Percentiles rank a stretch among this genome's conserved stretches.
Evolutionary conservation across 192 early-diverging fungal species (phyloP).

Genomic region (Coemansia furcata): DNA sequence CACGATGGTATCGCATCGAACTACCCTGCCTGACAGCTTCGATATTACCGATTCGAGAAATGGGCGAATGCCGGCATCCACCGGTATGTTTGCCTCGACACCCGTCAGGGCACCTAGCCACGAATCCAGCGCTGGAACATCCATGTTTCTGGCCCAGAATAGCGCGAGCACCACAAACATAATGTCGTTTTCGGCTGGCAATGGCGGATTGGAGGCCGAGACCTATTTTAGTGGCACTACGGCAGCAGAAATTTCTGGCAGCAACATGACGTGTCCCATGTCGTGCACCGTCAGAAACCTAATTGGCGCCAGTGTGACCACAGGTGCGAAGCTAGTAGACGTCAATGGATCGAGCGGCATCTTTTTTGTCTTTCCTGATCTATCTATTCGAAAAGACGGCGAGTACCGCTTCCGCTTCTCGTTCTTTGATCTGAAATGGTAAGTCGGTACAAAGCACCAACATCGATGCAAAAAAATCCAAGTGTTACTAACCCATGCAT

Average conservation of each 20-base stretch:
- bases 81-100: background rate
- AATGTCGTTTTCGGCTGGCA: slow-evolving; percentile 39
- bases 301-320: slow-evolving; percentile 62
- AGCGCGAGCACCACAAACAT: slow-evolving; percentile 35
- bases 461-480: background rate
- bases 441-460: background rate
- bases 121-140: background rate
- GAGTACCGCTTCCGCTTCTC: slow-evolving; percentile 64
- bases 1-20: background rate
- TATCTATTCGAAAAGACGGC: slow-evolving; percentile 74
- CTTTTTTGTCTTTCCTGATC: slow-evolving; percentile 78
- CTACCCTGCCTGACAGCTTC: background rate
- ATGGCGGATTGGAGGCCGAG: background rate
- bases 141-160: slow-evolving; percentile 25
- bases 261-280: background rate
- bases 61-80: background rate
- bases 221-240: background rate
- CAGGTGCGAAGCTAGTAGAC: slow-evolving; percentile 59
- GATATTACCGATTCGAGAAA: background rate
- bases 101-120: background rate
- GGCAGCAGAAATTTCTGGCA: slow-evolving; percentile 3
- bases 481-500: slow-evolving; percentile 7
- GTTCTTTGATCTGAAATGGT: slow-evolving; percentile 59
- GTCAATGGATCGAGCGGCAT: slow-evolving; percentile 62
- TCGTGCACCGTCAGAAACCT: slow-evolving; percentile 53